Evolutionary conservation across 768 basidiomycete genomes (phyloP), one percentile per base, ranked within the genome.

Genomic region (Hericium alpestre): DNA sequence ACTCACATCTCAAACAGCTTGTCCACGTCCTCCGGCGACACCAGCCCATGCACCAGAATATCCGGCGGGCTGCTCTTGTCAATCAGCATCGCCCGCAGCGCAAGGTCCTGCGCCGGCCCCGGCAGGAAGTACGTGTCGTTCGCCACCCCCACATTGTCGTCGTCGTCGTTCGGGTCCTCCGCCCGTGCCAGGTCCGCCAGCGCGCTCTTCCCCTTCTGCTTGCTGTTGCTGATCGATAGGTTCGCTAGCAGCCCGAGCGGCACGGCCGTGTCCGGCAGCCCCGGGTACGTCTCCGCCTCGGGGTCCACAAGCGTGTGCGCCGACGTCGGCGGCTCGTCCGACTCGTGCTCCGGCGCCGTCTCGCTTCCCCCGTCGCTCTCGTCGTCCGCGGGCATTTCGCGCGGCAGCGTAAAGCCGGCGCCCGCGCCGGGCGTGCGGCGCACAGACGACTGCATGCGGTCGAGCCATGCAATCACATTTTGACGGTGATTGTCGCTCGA

Each of bases 1-100:
- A 76, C 89, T 37, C 62, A 90, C 87, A 92, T 88, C 38, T 87
- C 77, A 62, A 92, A 93, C n/a, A 93, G 70, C 61, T 84, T 84
- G 57, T 90, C 85, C 2, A 91, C 88, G 59, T 92, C 90, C 50
- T 80, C 79, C 0, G 85, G 80, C 1, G 81, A 83, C 38, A 93
- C 87, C 20, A 93, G 71, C 10, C 87, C 87, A 62, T 90, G 89
- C 1, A 89, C 79, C 43, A 92, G 66, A 56, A 93, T 90, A 63
- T 90, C 89, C 0, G 90, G 90, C 0, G 87, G 85, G 61, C 80
- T 86, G 61, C 88, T 85, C 57, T 80, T 83, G 64, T 90, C 87
- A 49, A 90, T 89, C 64, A 90, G 68, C 25, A 77, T 74, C 56
- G 84, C 84, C 9, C 89, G 79, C 53, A 86, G 82, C 16, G 71